These are phyloP conservation scores for Alternaria consortialis DNA, from an alignment of 2,329 filamentous ascomycete genomes.

Conservation along the genomic window DNA sequence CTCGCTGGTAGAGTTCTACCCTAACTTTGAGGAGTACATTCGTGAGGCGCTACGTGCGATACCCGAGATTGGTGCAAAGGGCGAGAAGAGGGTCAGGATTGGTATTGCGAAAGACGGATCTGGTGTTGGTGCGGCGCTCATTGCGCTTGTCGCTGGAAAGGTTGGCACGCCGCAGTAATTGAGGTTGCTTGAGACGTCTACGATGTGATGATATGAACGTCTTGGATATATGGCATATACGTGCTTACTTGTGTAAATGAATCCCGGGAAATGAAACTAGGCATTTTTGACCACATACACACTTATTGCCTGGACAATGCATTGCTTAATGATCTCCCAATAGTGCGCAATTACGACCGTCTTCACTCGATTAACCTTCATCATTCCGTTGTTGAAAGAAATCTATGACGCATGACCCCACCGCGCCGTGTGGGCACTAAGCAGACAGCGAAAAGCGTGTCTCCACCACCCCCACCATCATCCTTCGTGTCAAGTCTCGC, in stretches of 20 bases:
- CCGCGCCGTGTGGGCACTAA: neutral
- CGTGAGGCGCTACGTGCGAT: constrained; percentile 81
- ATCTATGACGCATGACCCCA: neutral
- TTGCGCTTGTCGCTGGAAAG: constrained; percentile 84
- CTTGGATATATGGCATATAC: neutral
- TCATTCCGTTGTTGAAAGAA: neutral
- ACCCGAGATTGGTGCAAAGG: constrained; percentile 77
- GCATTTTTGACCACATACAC: neutral
- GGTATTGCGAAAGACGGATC: constrained; percentile 97
- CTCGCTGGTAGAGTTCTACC: constrained; percentile 94
- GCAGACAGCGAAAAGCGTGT: neutral
- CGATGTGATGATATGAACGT: neutral
- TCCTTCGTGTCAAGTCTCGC: neutral
- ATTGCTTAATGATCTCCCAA: neutral
- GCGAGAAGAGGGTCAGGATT: constrained; percentile 88
- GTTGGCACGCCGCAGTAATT: constrained; percentile 31
- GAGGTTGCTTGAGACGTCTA: neutral
- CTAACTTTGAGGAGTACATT: constrained; percentile 87
- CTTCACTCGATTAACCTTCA: neutral
- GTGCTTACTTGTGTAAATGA: constrained; percentile 1
- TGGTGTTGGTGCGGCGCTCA: constrained; percentile 93
- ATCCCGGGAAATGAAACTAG: neutral
- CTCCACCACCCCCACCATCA: neutral
- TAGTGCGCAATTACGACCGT: neutral
- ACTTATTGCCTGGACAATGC: neutral